These are phyloP conservation scores for Biscutella auriculata DNA, from an alignment of 441 rosid species.

Conservation along the genomic window DNA sequence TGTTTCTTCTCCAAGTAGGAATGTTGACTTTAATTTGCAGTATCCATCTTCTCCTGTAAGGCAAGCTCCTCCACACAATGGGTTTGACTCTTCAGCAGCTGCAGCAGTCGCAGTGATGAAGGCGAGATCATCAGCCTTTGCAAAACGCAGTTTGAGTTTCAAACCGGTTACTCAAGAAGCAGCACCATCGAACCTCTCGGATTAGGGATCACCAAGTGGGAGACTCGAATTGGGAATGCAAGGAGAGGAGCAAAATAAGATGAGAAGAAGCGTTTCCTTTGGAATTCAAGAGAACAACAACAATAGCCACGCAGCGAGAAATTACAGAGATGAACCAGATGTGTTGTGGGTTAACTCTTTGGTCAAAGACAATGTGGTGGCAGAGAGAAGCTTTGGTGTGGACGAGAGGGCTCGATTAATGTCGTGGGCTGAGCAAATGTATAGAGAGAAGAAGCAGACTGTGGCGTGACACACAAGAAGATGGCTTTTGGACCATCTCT, in stretches of 20 bases:
- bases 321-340: constrained; percentile 51
- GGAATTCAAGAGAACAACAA: constrained; percentile 47
- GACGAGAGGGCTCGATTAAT: constrained; percentile 20
- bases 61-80: constrained; percentile 32
- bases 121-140: constrained; percentile 69
- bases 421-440: constrained; percentile 70
- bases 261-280: constrained; percentile 70
- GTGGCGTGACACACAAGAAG: constrained; percentile 38
- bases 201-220: constrained; percentile 74
- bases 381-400: constrained; percentile 21
- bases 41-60: constrained; percentile 61
- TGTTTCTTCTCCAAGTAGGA: constrained; percentile 40
- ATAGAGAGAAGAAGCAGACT: constrained; percentile 77
- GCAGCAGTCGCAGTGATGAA: constrained; percentile 77
- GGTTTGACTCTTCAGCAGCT: constrained; percentile 72
- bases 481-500: background rate
- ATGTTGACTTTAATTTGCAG: constrained; percentile 44
- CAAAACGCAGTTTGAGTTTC: constrained; percentile 81
- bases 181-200: constrained; percentile 38
- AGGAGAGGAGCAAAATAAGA: constrained; percentile 73
- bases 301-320: background rate
- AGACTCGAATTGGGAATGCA: constrained; percentile 77
- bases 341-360: constrained; percentile 81
- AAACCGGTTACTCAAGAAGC: constrained; percentile 34
- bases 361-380: constrained; percentile 48